phyloP scores from a whole-genome alignment of 257 asterid species.

The Vinca minor region DNA sequence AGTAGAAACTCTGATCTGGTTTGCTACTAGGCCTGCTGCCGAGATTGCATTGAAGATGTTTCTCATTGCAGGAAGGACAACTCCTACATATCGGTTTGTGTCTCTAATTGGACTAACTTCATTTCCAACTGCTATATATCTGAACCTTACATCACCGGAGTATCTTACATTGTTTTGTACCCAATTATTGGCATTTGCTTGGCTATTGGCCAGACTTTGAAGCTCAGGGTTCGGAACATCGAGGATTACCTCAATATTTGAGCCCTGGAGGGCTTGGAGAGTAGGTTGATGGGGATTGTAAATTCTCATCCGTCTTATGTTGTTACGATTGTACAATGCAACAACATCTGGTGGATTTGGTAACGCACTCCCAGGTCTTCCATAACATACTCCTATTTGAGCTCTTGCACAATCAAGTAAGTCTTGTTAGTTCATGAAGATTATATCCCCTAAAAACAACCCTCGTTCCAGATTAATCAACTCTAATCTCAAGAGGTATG shows the following conservation, averaged over 20 bases:
- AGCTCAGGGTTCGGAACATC: constrained; percentile 30
- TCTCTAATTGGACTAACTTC: too few relatives aligned
- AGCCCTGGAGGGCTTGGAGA: constrained; percentile 23
- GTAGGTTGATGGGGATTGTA: constrained; percentile 25
- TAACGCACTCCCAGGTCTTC: too few relatives aligned
- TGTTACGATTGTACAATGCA: constrained; percentile 22
- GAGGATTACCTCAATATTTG: constrained; percentile 26
- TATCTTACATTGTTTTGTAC: constrained; percentile 41
- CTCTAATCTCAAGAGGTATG: too few relatives aligned
- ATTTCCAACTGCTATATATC: too few relatives aligned
- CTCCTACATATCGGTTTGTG: too few relatives aligned
- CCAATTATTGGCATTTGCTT: constrained; percentile 49
- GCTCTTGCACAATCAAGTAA: constrained; percentile 23
- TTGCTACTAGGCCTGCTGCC: too few relatives aligned
- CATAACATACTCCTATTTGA: too few relatives aligned
- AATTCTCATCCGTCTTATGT: constrained; percentile 25
- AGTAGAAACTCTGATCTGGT: too few relatives aligned
- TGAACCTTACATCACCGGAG: constrained; percentile 29
- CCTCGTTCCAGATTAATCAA: constrained; percentile 22
- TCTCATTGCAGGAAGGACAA: too few relatives aligned
- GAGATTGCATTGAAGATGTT: too few relatives aligned
- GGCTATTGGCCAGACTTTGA: constrained; percentile 26
- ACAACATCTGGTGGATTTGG: too few relatives aligned
- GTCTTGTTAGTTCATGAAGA: constrained; percentile 18
- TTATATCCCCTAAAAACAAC: constrained; percentile 27